Conservation (phyloP, 805 yeast genomes). For the Zygosaccharomyces bisporus region DNA sequence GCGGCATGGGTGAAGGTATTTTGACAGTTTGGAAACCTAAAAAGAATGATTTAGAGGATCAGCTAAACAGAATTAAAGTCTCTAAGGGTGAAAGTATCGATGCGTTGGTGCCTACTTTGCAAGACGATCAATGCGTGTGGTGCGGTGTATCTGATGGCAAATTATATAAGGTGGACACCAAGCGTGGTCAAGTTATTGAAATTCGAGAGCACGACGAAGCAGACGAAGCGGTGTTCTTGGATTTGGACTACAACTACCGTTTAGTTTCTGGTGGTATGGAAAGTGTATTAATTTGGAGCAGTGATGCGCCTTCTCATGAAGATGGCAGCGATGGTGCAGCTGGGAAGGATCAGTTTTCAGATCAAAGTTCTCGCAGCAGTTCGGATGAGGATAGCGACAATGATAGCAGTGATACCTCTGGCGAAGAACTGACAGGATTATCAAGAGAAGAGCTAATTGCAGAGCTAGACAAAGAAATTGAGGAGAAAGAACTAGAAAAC, state of each 20-base stretch:
- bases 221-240: slow-evolving; percentile 76
- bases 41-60: slow-evolving; percentile 68
- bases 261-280: slow-evolving; percentile 84
- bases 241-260: slow-evolving; percentile 76
- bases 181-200: slow-evolving; percentile 59
- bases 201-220: slow-evolving; percentile 58
- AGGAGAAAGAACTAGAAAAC: slow-evolving; percentile 16
- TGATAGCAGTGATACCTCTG: slow-evolving; percentile 14
- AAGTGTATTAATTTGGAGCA: slow-evolving; percentile 66
- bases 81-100: slow-evolving; percentile 71
- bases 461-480: slow-evolving; percentile 32
- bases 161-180: slow-evolving; percentile 62
- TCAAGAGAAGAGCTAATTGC: slow-evolving; percentile 33
- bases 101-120: slow-evolving; percentile 50
- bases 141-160: slow-evolving; percentile 78
- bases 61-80: slow-evolving; percentile 69
- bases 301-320: slow-evolving; percentile 8
- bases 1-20: slow-evolving; percentile 90
- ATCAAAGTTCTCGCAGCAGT: slow-evolving; percentile 18
- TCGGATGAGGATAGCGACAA: slow-evolving; percentile 21
- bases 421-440: slow-evolving; percentile 23
- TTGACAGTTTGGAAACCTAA: slow-evolving; percentile 80
- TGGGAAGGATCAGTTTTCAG: slow-evolving; percentile 3
- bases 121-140: slow-evolving; percentile 56
- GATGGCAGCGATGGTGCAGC: no score